These are phyloP conservation scores for Amanita pallidorosea DNA, from an alignment of 768 basidiomycete species.

Conservation along the genomic window DNA sequence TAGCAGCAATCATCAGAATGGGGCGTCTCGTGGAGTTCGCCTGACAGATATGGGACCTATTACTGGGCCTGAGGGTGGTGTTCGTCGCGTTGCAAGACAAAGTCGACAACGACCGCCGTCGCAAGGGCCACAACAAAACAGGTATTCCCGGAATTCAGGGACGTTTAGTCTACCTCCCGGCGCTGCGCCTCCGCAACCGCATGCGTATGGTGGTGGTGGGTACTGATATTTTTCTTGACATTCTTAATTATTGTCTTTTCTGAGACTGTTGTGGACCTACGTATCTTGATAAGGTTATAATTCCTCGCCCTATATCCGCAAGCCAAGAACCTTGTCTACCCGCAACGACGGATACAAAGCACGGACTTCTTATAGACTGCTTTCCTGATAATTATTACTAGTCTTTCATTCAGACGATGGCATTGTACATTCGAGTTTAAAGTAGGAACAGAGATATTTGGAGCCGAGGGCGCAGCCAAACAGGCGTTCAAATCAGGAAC, in stretches of 20 bases:
- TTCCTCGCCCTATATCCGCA: not conserved
- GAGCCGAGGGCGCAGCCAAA: constrained; percentile 1
- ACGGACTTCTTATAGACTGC: not conserved
- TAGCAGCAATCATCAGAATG: constrained; percentile 24
- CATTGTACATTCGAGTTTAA: not conserved
- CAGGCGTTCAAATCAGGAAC: not conserved
- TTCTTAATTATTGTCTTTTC: not conserved
- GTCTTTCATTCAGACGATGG: not conserved
- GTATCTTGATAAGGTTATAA: not conserved
- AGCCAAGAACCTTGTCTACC: not conserved
- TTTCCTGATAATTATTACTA: not conserved
- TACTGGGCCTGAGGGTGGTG: constrained; percentile 56
- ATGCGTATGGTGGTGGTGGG: constrained; percentile 12
- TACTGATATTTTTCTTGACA: not conserved
- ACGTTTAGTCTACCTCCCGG: constrained; percentile 56
- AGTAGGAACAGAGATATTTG: constrained; percentile 3
- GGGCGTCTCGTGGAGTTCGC: constrained; percentile 52
- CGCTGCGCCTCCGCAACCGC: constrained; percentile 52
- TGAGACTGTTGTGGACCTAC: not conserved
- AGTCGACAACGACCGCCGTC: constrained; percentile 44
- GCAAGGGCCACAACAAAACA: constrained; percentile 49
- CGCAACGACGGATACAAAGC: not conserved
- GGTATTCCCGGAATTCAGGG: constrained; percentile 58
- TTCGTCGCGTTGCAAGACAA: constrained; percentile 61
- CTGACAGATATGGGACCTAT: constrained; percentile 81